phyloP scores from a whole-genome alignment of 495 filamentous ascomycete genomes.

The Elasticomyces elasticus region DNA sequence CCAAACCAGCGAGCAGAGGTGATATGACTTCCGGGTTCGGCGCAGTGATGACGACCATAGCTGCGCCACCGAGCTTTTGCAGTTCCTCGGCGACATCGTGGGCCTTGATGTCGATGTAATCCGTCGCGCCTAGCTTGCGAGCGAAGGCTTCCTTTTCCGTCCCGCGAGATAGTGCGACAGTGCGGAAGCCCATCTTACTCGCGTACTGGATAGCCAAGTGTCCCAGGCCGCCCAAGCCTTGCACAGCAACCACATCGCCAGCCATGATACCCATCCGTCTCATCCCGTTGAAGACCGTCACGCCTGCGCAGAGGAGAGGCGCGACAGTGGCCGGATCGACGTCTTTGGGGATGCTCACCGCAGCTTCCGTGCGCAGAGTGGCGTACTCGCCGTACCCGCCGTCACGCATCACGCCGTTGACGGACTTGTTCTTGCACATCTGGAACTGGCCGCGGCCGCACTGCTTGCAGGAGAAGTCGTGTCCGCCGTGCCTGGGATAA shows the following conservation, averaged over 20 bases:
- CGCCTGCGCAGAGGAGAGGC: slow-evolving; percentile 61
- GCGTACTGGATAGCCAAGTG: slow-evolving; percentile 62
- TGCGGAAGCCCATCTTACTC: slow-evolving; percentile 53
- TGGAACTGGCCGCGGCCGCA: slow-evolving; percentile 37
- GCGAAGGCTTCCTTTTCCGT: slow-evolving; percentile 51
- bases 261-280: slow-evolving; percentile 48
- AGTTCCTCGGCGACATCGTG: slow-evolving; percentile 43
- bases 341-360: slow-evolving; percentile 48
- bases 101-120: slow-evolving; percentile 54
- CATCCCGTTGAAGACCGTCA: slow-evolving; percentile 64
- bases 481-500: slow-evolving; percentile 43
- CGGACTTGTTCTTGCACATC: slow-evolving; percentile 34
- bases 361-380: slow-evolving; percentile 51
- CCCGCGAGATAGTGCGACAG: slow-evolving; percentile 51
- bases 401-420: slow-evolving; percentile 34
- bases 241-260: slow-evolving; percentile 52
- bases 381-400: slow-evolving; percentile 55
- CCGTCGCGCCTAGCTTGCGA: slow-evolving; percentile 51
- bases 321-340: slow-evolving; percentile 51
- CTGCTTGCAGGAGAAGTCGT: slow-evolving; percentile 35
- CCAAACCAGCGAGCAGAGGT: slow-evolving; percentile 46
- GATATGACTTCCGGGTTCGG: slow-evolving; percentile 46
- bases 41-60: slow-evolving; percentile 53
- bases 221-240: slow-evolving; percentile 39
- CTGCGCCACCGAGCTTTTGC: slow-evolving; percentile 50